These are phyloP conservation scores for Trametes cingulata DNA, from an alignment of 768 basidiomycete genomes.

Conservation along the genomic window DNA sequence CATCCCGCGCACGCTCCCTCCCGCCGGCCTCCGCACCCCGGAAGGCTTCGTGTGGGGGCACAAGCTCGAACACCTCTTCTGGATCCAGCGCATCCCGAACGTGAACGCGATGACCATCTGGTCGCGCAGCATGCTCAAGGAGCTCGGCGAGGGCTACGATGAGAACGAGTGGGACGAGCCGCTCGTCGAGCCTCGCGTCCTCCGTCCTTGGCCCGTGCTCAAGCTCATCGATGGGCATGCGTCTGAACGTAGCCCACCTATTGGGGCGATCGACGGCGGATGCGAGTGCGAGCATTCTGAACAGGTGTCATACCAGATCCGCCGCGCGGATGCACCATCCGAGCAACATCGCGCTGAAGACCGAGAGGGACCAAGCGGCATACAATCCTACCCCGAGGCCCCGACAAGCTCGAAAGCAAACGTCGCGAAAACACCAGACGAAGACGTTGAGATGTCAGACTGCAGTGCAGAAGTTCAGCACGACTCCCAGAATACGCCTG, in stretches of 20 bases:
- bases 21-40: constrained; percentile 18
- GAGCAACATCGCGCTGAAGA: not conserved
- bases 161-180: constrained; percentile 18
- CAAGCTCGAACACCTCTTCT: constrained; percentile 11
- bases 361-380: too few species aligned
- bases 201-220: constrained; percentile 26
- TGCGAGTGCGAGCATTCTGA: constrained; percentile 12
- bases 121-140: constrained; percentile 36
- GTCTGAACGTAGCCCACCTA: not conserved
- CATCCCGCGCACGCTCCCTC: constrained; percentile 7
- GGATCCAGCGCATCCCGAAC: constrained; percentile 13
- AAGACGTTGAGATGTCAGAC: not conserved
- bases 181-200: constrained; percentile 20
- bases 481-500: not conserved
- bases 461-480: not conserved
- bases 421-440: not conserved
- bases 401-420: too few species aligned
- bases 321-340: not conserved
- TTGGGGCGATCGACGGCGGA: constrained; percentile 8
- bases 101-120: constrained; percentile 33
- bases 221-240: not conserved
- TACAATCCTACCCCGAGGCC: too few species aligned
- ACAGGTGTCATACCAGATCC: constrained; percentile 2
- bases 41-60: constrained; percentile 21
- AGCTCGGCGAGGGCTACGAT: constrained; percentile 32